Evolutionary conservation across 805 yeast species (phyloP), one percentile per base, ranked within the genome.

Genomic region (Yamadazyma tumulicola): DNA sequence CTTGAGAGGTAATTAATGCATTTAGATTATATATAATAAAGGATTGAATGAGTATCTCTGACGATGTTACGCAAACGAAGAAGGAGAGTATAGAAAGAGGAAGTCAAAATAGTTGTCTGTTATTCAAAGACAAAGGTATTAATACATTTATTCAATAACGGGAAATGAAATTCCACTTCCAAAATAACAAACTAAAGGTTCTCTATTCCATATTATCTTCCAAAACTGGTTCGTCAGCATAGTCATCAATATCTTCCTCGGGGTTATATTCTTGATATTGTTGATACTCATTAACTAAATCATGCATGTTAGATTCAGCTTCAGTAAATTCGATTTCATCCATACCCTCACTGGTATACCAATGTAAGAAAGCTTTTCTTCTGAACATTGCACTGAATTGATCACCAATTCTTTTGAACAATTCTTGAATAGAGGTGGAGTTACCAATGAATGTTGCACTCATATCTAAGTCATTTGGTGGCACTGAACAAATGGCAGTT

Each of bases 291-390:
- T 81, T 77, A 37, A 87, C 88, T 56, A 88, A 72, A 64, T 88
- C 96, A 49, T 75, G 77, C 88, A 88, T 79, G 60, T 88, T 85
- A 36, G 91, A 80, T 67, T 86, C 94, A 35, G 96, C 96, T 69
- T 88, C 96, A 39, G 87, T 77, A 64, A 88, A 88, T 68, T 88
- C 96, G 72, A 81, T 74, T 67, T 83, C 94, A 56, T 88, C 96
- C 96, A 88, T 88, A 69, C 96, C 96, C 66, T 88, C 96, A 49
- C 81, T 75, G 7, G 93, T 85, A 67, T 86, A 88, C 96, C 96
- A 88, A 65, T 88, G 96, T 67, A 88, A 80, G 79, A 88, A 88
- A 45, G 96, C 96, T 63, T 82, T 84, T 70, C 93, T 85, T 60
- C 85, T 77, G 67, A 84, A 88, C 96, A 88, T 88, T 42, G 88